Evolutionary conservation across 2,329 filamentous ascomycete species (phyloP).

Genomic region (Mycosphaerelloides madeirae): DNA sequence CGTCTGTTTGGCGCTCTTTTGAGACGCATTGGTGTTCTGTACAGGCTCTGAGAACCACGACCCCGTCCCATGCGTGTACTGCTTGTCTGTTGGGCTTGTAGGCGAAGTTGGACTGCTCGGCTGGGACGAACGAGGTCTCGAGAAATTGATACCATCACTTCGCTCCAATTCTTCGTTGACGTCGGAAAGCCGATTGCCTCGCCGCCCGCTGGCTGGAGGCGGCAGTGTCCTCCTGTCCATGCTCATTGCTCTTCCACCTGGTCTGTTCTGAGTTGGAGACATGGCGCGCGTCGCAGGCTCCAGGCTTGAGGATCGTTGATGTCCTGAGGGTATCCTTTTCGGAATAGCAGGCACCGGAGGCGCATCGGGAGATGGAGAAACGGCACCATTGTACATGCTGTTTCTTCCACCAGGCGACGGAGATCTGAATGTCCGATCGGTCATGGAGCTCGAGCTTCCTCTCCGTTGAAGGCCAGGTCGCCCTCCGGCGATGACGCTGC

Average conservation of each 20-base stretch:
- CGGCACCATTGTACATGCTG: constrained; percentile 20
- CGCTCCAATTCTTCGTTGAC: constrained; percentile 39
- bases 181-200: constrained; percentile 36
- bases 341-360: constrained; percentile 74
- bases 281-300: constrained; percentile 45
- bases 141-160: constrained; percentile 49
- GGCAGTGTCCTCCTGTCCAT: constrained; percentile 24
- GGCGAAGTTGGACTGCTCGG: constrained; percentile 22
- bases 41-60: constrained; percentile 60
- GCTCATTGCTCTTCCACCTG: constrained; percentile 29
- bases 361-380: constrained; percentile 34
- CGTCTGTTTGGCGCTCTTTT: constrained; percentile 6
- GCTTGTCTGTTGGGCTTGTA: constrained; percentile 17
- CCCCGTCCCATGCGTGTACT: constrained; percentile 33
- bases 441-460: constrained; percentile 77
- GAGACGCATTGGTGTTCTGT: constrained; percentile 33
- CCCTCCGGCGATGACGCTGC: constrained; percentile 30
- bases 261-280: constrained; percentile 37
- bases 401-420: constrained; percentile 56
- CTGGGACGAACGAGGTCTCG: constrained; percentile 48
- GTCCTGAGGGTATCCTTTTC: constrained; percentile 23
- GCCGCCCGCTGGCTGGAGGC: constrained; percentile 7
- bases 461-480: constrained; percentile 53
- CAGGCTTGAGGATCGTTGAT: constrained; percentile 47
- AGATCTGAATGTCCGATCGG: constrained; percentile 78